Evolutionary conservation across 441 rosid species (phyloP), one percentile per base, ranked within the genome.

Genomic region (Gossypium davidsonii): DNA sequence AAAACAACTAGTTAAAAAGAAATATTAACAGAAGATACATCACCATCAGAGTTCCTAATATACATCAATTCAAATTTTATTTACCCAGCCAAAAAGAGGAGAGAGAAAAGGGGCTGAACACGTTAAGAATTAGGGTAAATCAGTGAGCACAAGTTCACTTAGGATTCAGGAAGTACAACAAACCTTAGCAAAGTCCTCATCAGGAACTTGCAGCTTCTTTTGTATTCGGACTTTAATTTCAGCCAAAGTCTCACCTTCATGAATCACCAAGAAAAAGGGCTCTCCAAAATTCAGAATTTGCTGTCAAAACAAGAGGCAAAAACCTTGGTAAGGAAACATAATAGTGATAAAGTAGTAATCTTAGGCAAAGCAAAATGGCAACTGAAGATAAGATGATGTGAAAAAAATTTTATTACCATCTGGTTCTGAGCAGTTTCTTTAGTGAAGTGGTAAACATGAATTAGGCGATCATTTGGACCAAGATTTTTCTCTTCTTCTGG

Each of bases 401-500:
- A 17, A 26, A 34, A 20, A 10, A 18, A 23, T 9, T 26, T 26
- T 42, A 1, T 73, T 63, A 44, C 77, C 77, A 87, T 85, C 87
- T 88, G 95, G 59, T 85, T 90, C 84, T 88, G 95, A 76, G 90
- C 83, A 34, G 89, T 52, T 70, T 88, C 91, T 75, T 85, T 88
- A 52, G 83, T 83, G 71, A 90, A 87, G 78, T 90, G 95, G 81
- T 85, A 88, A 56, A 88, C 91, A 72, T 85, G 90, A 73, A 90
- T 85, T 64, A 90, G 76, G 61, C 91, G 91, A 79, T 85, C 92
- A 78, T 83, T 85, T 73, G 89, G 88, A 78, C 91, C 92, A 57
- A 88, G 86, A 78, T 85, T 83, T 77, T 87, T 88, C 84, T 90
- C 96, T 82, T 88, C 96, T 75, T 90, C 96, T 0, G 90, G 93